Percentiles rank a stretch among this genome's conserved stretches.
Evolutionary conservation across 768 basidiomycete genomes (phyloP).

Genomic region (Tephrocybe sp.): DNA sequence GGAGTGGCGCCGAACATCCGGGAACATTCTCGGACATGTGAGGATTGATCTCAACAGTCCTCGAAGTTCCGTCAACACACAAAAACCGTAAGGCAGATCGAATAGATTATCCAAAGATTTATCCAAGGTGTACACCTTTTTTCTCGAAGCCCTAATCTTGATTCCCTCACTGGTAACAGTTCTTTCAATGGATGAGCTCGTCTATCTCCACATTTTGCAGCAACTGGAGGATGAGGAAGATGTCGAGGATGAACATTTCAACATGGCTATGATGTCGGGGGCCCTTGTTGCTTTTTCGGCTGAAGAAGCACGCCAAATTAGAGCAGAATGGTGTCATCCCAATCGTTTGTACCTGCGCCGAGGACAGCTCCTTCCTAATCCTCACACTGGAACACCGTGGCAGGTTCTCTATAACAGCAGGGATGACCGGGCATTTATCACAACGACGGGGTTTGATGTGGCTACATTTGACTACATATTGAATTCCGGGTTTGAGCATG

Average conservation of each 20-base stretch:
- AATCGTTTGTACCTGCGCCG: neutral
- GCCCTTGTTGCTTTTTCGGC: neutral
- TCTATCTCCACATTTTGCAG: neutral
- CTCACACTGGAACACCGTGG: neutral
- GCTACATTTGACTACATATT: neutral
- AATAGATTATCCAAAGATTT: too few relatives aligned
- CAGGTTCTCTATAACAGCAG: neutral
- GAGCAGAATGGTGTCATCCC: neutral
- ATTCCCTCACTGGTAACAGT: too few relatives aligned
- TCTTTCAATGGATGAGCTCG: neutral
- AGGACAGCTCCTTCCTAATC: constrained; percentile 1
- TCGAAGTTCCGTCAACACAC: too few relatives aligned
- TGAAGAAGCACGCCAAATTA: neutral
- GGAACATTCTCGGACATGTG: too few relatives aligned
- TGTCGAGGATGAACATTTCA: neutral
- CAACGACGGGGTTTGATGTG: constrained; percentile 8
- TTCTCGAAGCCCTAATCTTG: too few relatives aligned
- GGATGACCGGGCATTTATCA: constrained; percentile 1
- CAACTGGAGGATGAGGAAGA: neutral
- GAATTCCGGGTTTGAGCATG: too few relatives aligned
- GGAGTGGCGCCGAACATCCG: too few relatives aligned
- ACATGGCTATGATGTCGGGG: neutral
- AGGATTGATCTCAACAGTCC: too few relatives aligned
- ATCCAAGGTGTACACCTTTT: too few relatives aligned
- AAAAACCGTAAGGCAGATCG: too few relatives aligned